These are phyloP conservation scores for Narthecium ossifragum DNA, from an alignment of 106 monocot genomes.

Conservation along the genomic window DNA sequence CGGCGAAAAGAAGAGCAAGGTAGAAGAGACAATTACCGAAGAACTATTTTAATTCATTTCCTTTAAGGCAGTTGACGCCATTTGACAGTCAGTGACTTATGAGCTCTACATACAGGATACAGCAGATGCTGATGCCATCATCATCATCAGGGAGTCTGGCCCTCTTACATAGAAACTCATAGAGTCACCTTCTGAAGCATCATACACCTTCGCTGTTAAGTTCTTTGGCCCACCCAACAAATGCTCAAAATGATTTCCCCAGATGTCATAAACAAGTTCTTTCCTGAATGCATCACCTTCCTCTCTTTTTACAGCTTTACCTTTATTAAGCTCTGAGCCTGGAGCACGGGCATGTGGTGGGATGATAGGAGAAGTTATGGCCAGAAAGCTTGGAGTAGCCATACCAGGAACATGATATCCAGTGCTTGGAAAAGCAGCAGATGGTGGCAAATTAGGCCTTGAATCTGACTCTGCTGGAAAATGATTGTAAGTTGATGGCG, in stretches of 20 bases:
- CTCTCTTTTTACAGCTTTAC: conserved; percentile 22
- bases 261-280: conserved; percentile 70
- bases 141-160: conserved; percentile 75
- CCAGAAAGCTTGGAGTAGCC: conserved; percentile 16
- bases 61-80: conserved; percentile 49
- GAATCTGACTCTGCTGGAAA: neutral
- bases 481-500: neutral
- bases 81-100: conserved; percentile 17
- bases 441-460: conserved; percentile 20
- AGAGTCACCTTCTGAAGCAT: conserved; percentile 74
- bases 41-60: conserved; percentile 42
- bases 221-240: conserved; percentile 33
- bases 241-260: conserved; percentile 72
- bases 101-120: conserved; percentile 31
- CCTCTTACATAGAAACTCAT: conserved; percentile 77
- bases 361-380: conserved; percentile 49
- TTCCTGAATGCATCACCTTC: conserved; percentile 17
- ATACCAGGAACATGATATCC: conserved; percentile 12
- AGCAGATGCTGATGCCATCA: conserved; percentile 40
- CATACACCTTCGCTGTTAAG: conserved; percentile 17
- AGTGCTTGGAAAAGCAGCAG: conserved; percentile 29
- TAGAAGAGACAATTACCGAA: neutral
- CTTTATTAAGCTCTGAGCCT: conserved; percentile 49
- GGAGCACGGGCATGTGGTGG: conserved; percentile 74
- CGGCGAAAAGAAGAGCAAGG: no score